Percentiles rank a stretch among this genome's conserved stretches.
Conservation (phyloP, 768 basidiomycete genomes). For the Suillus decipiens region DNA sequence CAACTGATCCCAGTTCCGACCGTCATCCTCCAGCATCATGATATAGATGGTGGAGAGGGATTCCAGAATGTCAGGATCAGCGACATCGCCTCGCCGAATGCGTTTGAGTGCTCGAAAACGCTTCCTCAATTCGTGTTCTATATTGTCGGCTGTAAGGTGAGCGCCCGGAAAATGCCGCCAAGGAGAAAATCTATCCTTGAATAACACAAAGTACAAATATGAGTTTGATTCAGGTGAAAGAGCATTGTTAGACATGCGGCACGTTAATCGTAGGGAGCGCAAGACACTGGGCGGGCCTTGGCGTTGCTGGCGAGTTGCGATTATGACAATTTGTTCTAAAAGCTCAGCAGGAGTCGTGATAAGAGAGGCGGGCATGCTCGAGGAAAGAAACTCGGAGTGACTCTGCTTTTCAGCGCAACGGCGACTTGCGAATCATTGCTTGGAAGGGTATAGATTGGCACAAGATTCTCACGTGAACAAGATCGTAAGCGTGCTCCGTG, state of each 20-base stretch:
- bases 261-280: constrained; percentile 33
- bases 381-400: constrained; percentile 14
- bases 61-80: constrained; percentile 40
- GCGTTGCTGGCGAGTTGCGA: constrained; percentile 29
- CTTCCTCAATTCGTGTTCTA: constrained; percentile 46
- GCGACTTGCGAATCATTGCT: constrained; percentile 25
- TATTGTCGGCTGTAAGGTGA: constrained; percentile 30
- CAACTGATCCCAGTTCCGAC: constrained; percentile 49
- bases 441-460: constrained; percentile 31
- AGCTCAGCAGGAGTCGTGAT: constrained; percentile 36
- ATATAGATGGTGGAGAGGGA: constrained; percentile 55
- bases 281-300: constrained; percentile 38
- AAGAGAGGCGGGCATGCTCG: constrained; percentile 35
- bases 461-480: constrained; percentile 31
- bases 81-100: constrained; percentile 40
- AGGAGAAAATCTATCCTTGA: constrained; percentile 50
- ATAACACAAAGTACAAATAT: constrained; percentile 40
- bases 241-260: constrained; percentile 32
- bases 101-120: constrained; percentile 47
- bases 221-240: constrained; percentile 28
- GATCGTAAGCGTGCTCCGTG: constrained; percentile 4
- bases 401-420: constrained; percentile 29
- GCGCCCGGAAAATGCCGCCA: constrained; percentile 37
- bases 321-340: constrained; percentile 37
- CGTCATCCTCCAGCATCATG: constrained; percentile 60